These are phyloP conservation scores for Collybia nuda DNA, from an alignment of 768 basidiomycete genomes.

Conservation along the genomic window DNA sequence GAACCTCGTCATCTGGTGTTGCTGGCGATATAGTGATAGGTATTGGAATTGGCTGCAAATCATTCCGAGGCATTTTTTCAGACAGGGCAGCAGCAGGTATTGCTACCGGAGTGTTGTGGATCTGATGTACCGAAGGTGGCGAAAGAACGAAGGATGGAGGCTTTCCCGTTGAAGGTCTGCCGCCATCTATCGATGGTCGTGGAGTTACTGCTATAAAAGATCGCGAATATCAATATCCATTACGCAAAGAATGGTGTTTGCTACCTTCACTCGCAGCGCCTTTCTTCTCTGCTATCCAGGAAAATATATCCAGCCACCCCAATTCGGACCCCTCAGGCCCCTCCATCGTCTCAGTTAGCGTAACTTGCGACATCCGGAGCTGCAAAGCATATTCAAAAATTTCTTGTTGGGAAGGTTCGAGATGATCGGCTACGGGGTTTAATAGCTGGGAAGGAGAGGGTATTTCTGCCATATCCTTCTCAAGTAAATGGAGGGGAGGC, in stretches of 20 bases:
- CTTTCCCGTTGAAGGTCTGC: constrained; percentile 5
- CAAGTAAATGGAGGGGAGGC: background rate
- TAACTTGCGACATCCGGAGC: constrained; percentile 82
- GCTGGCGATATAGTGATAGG: constrained; percentile 67
- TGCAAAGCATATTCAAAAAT: constrained; percentile 79
- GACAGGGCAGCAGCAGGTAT: background rate
- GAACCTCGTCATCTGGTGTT: constrained; percentile 39
- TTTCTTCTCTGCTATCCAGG: constrained; percentile 74
- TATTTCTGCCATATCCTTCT: constrained; percentile 23
- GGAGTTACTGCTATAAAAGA: constrained; percentile 5
- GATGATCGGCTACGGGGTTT: constrained; percentile 44
- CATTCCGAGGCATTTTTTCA: constrained; percentile 8
- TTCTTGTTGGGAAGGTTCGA: constrained; percentile 51
- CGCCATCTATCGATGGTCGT: constrained; percentile 17
- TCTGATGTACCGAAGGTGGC: constrained; percentile 1
- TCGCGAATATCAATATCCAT: background rate
- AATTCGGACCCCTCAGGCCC: constrained; percentile 82
- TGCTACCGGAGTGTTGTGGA: background rate
- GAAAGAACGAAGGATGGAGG: constrained; percentile 7
- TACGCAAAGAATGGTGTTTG: background rate
- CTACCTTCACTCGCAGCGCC: constrained; percentile 20
- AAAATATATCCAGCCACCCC: constrained; percentile 83
- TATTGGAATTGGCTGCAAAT: constrained; percentile 26
- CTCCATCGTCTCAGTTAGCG: constrained; percentile 77
- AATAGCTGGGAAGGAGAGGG: constrained; percentile 45